Conservation (phyloP, 1,284 basidiomycete species). For the Sanghuangporus weigelae region DNA sequence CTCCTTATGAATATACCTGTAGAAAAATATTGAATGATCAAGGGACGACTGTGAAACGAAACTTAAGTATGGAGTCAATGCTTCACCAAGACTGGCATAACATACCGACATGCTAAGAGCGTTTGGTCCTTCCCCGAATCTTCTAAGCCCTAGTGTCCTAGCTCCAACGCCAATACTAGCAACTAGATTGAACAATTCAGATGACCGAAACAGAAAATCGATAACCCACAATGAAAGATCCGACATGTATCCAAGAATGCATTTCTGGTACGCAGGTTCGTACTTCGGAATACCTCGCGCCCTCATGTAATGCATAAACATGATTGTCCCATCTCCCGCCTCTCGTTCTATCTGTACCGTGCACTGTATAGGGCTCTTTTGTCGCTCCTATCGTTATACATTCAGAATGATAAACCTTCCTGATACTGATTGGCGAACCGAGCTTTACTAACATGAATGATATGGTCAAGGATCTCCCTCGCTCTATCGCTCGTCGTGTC, state of each 20-base stretch:
- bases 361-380: constrained; percentile 64
- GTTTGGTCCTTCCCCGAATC: constrained; percentile 41
- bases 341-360: constrained; percentile 39
- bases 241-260: constrained; percentile 82
- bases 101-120: constrained; percentile 68
- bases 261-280: constrained; percentile 78
- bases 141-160: constrained; percentile 61
- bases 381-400: constrained; percentile 48
- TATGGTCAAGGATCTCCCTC: constrained; percentile 30
- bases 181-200: constrained; percentile 5
- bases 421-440: not conserved
- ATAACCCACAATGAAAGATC: constrained; percentile 74
- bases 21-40: constrained; percentile 85
- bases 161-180: constrained; percentile 62
- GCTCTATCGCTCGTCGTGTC: constrained; percentile 30
- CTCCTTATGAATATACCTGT: constrained; percentile 33
- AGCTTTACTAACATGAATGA: constrained; percentile 40
- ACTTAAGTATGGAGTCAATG: not conserved
- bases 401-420: not conserved
- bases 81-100: constrained; percentile 7
- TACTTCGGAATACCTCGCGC: constrained; percentile 64
- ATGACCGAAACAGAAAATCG: not conserved
- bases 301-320: constrained; percentile 78
- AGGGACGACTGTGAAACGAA: constrained; percentile 56
- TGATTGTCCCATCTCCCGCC: constrained; percentile 42